Evolutionary conservation across 352 stramenopile species (phyloP).

Genomic region (Phytophthora europaea): DNA sequence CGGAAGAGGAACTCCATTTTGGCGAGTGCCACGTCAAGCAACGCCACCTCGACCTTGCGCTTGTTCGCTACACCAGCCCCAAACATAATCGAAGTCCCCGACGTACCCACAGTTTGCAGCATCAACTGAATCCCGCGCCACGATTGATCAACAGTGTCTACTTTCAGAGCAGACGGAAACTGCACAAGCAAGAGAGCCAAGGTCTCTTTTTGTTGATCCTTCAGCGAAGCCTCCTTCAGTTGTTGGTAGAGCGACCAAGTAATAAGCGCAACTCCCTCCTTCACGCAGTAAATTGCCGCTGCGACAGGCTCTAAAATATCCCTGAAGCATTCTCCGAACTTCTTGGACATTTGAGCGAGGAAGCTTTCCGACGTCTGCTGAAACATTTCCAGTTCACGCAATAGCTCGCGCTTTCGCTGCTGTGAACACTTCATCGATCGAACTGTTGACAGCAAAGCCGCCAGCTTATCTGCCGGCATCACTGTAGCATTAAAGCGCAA

Average conservation of each 20-base stretch:
- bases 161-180: slow-evolving; percentile 65
- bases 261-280: slow-evolving; percentile 87
- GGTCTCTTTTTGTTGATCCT: slow-evolving; percentile 55
- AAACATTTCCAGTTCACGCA: slow-evolving; percentile 90
- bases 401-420: slow-evolving; percentile 70
- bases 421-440: slow-evolving; percentile 44
- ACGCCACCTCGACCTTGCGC: slow-evolving; percentile 72
- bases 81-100: slow-evolving; percentile 58
- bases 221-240: slow-evolving; percentile 58
- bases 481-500: slow-evolving; percentile 80
- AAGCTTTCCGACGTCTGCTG: slow-evolving; percentile 91
- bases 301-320: slow-evolving; percentile 89
- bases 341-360: slow-evolving; percentile 65
- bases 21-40: slow-evolving; percentile 74
- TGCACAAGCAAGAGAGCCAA: slow-evolving; percentile 71
- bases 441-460: slow-evolving; percentile 55
- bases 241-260: slow-evolving; percentile 69
- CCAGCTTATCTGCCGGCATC: slow-evolving; percentile 70
- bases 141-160: slow-evolving; percentile 54
- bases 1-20: slow-evolving; percentile 82
- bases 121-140: slow-evolving; percentile 84
- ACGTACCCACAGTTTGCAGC: slow-evolving; percentile 57
- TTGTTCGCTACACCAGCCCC: slow-evolving; percentile 50
- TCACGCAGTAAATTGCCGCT: slow-evolving; percentile 82
- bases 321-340: slow-evolving; percentile 80